Conservation (phyloP, 1,284 basidiomycete genomes). For the Cystobasidium slooffiae region DNA sequence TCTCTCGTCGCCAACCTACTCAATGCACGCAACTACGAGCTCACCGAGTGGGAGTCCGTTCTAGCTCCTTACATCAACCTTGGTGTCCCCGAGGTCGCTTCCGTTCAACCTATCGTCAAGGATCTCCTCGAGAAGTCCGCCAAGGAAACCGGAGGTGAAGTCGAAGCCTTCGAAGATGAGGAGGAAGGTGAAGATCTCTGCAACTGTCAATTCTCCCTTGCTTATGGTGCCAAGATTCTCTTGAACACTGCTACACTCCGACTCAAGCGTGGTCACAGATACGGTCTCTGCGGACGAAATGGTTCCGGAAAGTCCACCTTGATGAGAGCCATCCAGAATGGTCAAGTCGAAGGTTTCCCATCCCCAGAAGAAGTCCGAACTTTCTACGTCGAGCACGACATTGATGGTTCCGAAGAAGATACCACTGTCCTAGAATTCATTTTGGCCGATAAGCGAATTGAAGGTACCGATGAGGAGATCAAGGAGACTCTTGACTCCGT, state of each 20-base stretch:
- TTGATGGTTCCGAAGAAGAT: slow-evolving; percentile 91
- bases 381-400: slow-evolving; percentile 95
- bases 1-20: slow-evolving; percentile 81
- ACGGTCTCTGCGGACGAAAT: slow-evolving; percentile 97
- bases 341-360: slow-evolving; percentile 97
- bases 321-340: slow-evolving; percentile 66
- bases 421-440: slow-evolving; percentile 91
- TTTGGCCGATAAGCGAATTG: slow-evolving; percentile 80
- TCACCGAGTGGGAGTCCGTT: slow-evolving; percentile 77
- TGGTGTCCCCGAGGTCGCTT: slow-evolving; percentile 66
- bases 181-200: slow-evolving; percentile 97
- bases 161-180: slow-evolving; percentile 77
- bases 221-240: slow-evolving; percentile 97
- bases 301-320: slow-evolving; percentile 98
- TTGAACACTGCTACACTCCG: slow-evolving; percentile 94
- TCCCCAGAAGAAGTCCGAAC: slow-evolving; percentile 93
- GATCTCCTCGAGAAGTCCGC: slow-evolving; percentile 90
- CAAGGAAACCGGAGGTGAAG: slow-evolving; percentile 73
- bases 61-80: slow-evolving; percentile 78
- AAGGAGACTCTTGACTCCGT: slow-evolving; percentile 82
- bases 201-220: slow-evolving; percentile 97
- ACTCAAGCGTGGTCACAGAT: slow-evolving; percentile 97
- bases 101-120: slow-evolving; percentile 71
- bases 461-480: slow-evolving; percentile 71
- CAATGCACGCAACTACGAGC: slow-evolving; percentile 89